Evolutionary conservation across 331 rosid species (phyloP).

Genomic region (Saraca asoca): DNA sequence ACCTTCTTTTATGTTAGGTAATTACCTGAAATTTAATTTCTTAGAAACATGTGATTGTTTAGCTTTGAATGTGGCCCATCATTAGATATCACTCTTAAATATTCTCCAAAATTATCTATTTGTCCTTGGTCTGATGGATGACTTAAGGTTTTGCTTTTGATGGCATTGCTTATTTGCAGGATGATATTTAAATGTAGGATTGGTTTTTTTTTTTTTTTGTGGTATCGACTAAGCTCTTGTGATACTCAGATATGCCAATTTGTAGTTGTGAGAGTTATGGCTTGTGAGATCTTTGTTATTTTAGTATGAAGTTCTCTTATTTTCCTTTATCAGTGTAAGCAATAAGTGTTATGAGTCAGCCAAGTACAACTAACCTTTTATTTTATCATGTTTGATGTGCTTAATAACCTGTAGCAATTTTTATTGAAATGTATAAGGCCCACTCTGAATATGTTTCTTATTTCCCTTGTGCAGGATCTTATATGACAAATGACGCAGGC

Average conservation of each 20-base stretch:
- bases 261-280: background rate
- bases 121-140: background rate
- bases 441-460: conserved; percentile 1
- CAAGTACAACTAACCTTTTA: background rate
- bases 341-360: background rate
- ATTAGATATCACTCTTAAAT: background rate
- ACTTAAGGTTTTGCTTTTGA: background rate
- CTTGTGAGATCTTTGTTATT: background rate
- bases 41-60: background rate
- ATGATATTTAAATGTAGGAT: background rate
- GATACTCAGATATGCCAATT: background rate
- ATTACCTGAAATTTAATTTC: background rate
- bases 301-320: no score
- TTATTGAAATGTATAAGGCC: background rate
- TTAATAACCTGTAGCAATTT: no score
- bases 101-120: background rate
- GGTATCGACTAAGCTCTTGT: background rate
- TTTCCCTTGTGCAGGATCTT: conserved; percentile 61
- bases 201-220: background rate
- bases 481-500: conserved; percentile 93
- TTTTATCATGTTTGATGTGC: background rate
- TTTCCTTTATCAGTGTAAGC: background rate
- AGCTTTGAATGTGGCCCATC: background rate
- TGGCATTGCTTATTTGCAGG: background rate
- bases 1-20: no score